Evolutionary conservation across 345 rosid genomes (phyloP), one percentile per base, ranked within the genome.

Genomic region (Mallotus nudiflorus): DNA sequence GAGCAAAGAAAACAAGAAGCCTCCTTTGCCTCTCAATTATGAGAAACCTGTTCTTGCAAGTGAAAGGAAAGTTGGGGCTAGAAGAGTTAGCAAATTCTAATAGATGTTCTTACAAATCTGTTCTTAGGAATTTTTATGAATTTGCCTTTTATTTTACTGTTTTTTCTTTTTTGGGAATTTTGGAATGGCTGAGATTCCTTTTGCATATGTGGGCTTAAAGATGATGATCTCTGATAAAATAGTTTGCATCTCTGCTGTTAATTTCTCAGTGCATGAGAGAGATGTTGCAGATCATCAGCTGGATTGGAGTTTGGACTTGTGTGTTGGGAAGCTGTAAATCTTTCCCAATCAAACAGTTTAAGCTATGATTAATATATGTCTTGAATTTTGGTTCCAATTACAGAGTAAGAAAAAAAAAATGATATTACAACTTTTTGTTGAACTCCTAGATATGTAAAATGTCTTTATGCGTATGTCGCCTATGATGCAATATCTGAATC

Each of bases 1-100:
- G 84, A 76, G 75, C n/a, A 89, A 89, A 63, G 98, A 83, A 76
- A 91, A 80, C 76, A 86, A 77, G 82, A 91, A 87, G 68, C 92
- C 92, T 49, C 86, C 95, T 2, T 50, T 84, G 66, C 79, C 88
- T 39, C 31, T 78, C 18, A 67, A 70, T 37, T 64, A 13, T 24
- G 80, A 73, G 65, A 81, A 64, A 50, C 76, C 82, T 1, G 56
- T 52, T 1, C 22, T 50, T 13, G 82, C 81, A 5, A 70, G 68
- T 37, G 80, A 66, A n/a, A 59, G 74, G 73, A 84, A 72, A 71
- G 27, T 61, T 6, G 71, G 28, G 11, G 39, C 71, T 57, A 51
- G 84, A 50, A 75, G 85, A 45, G 65, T 52, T 2, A 70, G 73
- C 62, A 82, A 69, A 66, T 62, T 78, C 28, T 85, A 74, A 84